Evolutionary conservation across 345 rosid genomes (phyloP).

Genomic region (Pistacia vera): DNA sequence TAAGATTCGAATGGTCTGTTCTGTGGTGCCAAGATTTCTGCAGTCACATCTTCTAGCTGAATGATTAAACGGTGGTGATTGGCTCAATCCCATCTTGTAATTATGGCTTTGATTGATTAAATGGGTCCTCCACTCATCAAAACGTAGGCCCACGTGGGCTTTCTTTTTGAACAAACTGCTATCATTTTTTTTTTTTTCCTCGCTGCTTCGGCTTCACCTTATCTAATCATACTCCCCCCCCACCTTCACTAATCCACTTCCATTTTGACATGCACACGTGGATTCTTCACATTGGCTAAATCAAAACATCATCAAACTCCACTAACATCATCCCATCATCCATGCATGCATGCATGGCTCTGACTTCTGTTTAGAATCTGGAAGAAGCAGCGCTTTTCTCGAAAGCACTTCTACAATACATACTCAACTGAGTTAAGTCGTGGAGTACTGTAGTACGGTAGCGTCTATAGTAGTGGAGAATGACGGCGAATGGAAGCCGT

Average conservation of each 20-base stretch:
- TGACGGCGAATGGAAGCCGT: slow-evolving; percentile 38
- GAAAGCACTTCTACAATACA: no score
- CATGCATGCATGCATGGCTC: neutral
- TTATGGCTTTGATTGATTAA: slow-evolving; percentile 12
- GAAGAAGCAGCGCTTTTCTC: no score
- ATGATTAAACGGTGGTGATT: slow-evolving; percentile 27
- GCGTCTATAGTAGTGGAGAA: neutral
- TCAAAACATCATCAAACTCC: no score
- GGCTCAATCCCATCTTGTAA: neutral
- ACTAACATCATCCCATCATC: neutral
- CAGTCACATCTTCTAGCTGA: neutral
- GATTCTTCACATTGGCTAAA: slow-evolving; percentile 8
- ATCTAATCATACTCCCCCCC: slow-evolving; percentile 10
- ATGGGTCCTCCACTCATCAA: slow-evolving; percentile 20
- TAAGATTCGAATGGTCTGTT: slow-evolving; percentile 11
- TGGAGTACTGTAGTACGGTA: neutral
- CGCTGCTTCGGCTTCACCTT: no score
- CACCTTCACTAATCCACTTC: neutral
- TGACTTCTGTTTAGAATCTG: no score
- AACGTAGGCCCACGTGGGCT: slow-evolving; percentile 20
- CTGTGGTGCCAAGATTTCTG: neutral
- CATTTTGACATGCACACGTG: slow-evolving; percentile 27
- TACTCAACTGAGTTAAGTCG: no score
- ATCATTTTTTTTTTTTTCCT: neutral
- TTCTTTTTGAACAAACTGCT: slow-evolving; percentile 19